Percentiles rank a stretch among this genome's conserved stretches.
phyloP scores from a whole-genome alignment of 2,329 filamentous ascomycete genomes.

The Pseudogymnoascus sp. region DNA sequence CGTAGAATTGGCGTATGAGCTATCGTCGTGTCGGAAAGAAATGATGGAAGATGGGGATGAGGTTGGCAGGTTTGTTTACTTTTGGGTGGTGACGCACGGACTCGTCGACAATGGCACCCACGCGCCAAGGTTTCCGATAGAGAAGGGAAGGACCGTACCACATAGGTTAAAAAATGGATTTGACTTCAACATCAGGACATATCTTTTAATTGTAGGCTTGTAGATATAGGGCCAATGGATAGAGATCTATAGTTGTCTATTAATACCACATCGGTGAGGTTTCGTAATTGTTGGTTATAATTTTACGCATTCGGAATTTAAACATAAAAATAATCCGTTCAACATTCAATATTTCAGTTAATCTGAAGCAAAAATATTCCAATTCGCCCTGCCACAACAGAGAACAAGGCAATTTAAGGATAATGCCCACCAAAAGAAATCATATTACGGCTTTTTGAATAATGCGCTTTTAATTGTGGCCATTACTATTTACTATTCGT shows the following conservation, averaged over 20 bases:
- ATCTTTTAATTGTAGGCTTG: background rate
- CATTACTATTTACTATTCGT: background rate
- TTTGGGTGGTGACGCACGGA: constrained; percentile 1
- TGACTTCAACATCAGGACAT: background rate
- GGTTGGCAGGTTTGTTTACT: constrained; percentile 8
- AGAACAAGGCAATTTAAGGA: too few relatives aligned
- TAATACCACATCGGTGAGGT: background rate
- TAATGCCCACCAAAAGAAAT: background rate
- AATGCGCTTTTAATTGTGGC: background rate
- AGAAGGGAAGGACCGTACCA: background rate
- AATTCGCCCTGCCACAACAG: background rate
- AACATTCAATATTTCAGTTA: background rate
- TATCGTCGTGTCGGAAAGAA: constrained; percentile 1
- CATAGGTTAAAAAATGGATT: background rate
- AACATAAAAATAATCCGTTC: background rate
- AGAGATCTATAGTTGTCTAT: background rate
- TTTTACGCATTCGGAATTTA: background rate
- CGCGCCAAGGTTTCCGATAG: background rate
- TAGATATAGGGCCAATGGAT: background rate
- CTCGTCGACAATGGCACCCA: background rate
- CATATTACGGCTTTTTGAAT: background rate
- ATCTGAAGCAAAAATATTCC: background rate
- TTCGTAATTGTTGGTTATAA: background rate
- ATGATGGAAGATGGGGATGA: background rate
- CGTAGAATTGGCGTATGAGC: background rate